Evolutionary conservation across 2,329 filamentous ascomycete species (phyloP).

Genomic region (Botryotinia calthae): DNA sequence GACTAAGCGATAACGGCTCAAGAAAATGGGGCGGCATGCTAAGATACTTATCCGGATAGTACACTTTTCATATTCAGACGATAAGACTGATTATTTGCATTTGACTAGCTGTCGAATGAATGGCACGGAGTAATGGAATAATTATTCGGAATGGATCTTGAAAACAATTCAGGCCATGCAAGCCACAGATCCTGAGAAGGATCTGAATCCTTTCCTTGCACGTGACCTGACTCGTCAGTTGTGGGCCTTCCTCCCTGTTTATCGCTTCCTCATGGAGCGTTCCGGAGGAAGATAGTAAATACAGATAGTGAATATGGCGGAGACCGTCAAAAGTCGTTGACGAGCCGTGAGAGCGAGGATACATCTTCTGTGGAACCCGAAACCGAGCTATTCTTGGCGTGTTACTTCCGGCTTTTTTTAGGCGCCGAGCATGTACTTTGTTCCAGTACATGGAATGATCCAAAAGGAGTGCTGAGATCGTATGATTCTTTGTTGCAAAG

Average conservation of each 20-base stretch:
- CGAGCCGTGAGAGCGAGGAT: not conserved
- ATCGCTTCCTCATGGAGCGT: constrained; percentile 10
- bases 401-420: not conserved
- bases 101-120: not conserved
- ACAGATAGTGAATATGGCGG: not conserved
- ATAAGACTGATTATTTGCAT: not conserved
- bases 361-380: not conserved
- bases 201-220: not conserved
- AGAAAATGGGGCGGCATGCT: not conserved
- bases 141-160: not conserved
- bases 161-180: not conserved
- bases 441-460: not conserved
- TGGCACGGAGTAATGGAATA: not conserved
- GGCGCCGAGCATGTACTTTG: not conserved
- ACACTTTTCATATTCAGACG: not conserved
- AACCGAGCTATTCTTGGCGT: not conserved
- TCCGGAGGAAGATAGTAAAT: not conserved
- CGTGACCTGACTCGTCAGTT: not conserved
- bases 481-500: not conserved
- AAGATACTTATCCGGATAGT: not conserved
- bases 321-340: not conserved
- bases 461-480: not conserved
- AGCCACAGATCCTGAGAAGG: not conserved
- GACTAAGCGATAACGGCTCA: not conserved
- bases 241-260: not conserved